A percentile compares a stretch with the other conserved stretches of the same genome.
Evolutionary conservation across 768 basidiomycete genomes (phyloP).

Genomic region (Psilocybe sp.): DNA sequence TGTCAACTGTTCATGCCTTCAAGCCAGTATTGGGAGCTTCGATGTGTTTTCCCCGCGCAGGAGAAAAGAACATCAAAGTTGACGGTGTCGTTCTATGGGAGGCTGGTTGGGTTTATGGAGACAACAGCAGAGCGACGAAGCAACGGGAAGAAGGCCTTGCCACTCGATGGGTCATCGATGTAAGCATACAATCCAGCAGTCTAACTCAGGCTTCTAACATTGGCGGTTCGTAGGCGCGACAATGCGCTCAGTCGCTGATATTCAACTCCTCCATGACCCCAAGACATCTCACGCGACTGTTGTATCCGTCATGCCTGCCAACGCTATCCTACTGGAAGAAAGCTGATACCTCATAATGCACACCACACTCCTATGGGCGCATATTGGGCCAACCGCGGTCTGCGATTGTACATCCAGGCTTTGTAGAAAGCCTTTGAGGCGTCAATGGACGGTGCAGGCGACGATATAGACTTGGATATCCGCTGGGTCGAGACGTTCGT

Average conservation of each 20-base stretch:
- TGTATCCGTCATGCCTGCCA: constrained; percentile 44
- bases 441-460: constrained; percentile 31
- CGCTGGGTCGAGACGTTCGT: constrained; percentile 78
- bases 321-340: constrained; percentile 1
- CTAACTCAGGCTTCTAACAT: neutral
- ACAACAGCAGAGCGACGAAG: neutral
- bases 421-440: constrained; percentile 82
- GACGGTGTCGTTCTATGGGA: constrained; percentile 86
- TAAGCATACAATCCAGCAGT: constrained; percentile 33
- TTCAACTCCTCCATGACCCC: constrained; percentile 88
- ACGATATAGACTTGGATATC: constrained; percentile 62
- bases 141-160: constrained; percentile 1
- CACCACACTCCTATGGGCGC: too few species aligned
- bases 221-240: constrained; percentile 57
- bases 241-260: constrained; percentile 92
- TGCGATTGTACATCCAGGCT: constrained; percentile 80
- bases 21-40: constrained; percentile 62
- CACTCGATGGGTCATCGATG: constrained; percentile 69
- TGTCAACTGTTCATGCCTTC: constrained; percentile 69
- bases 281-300: constrained; percentile 78
- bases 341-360: neutral
- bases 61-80: constrained; percentile 73
- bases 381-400: constrained; percentile 61
- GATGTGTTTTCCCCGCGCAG: constrained; percentile 80
- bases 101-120: constrained; percentile 55